Evolutionary conservation across 2,329 filamentous ascomycete species (phyloP).

Genomic region (Sordariomycetes sp.): DNA sequence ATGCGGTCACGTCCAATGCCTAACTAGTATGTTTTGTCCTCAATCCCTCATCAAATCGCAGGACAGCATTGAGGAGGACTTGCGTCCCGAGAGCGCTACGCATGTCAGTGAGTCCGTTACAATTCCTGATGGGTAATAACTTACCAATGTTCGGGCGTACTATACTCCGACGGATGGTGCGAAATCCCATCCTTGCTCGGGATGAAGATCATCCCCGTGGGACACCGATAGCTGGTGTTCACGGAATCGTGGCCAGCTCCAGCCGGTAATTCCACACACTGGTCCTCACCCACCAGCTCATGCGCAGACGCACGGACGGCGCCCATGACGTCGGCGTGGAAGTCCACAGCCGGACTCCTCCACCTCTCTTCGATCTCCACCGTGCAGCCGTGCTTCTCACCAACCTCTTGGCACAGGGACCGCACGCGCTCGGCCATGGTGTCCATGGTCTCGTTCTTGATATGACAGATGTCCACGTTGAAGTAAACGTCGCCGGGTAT

Average conservation of each 20-base stretch:
- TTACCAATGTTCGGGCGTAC: not conserved
- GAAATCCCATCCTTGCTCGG: not conserved
- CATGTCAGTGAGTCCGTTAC: no score
- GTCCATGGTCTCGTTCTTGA: not conserved
- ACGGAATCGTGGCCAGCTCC: not conserved
- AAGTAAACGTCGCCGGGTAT: not conserved
- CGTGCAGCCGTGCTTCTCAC: not conserved
- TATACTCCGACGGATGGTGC: not conserved
- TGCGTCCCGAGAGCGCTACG: no score
- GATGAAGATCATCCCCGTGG: not conserved
- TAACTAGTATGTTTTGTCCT: no score
- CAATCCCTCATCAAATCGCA: no score
- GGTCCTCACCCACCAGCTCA: not conserved
- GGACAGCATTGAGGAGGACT: no score
- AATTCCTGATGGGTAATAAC: not conserved
- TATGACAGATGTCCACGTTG: not conserved
- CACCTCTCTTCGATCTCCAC: not conserved
- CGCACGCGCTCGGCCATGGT: not conserved
- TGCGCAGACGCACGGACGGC: not conserved
- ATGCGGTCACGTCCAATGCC: no score
- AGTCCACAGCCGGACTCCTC: not conserved
- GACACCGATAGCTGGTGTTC: not conserved
- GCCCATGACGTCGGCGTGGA: not conserved
- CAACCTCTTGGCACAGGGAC: not conserved
- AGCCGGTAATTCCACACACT: not conserved